Conservation (phyloP, 768 basidiomycete species). For the Psilocybe sp. region DNA sequence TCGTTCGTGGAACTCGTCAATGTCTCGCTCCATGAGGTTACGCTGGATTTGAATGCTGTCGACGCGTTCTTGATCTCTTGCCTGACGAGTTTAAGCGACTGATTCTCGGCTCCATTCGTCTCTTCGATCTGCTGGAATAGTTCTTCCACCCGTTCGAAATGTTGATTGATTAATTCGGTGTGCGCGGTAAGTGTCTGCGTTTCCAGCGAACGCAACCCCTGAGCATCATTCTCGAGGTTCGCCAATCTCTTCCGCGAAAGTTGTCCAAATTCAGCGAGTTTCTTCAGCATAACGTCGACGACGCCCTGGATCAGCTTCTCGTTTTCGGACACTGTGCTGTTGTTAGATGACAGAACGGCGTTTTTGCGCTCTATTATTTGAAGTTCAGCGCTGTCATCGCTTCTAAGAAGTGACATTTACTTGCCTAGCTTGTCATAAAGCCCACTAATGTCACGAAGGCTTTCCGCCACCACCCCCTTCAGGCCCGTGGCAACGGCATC, state of each 20-base stretch:
- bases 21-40: conserved; percentile 51
- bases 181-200: conserved; percentile 48
- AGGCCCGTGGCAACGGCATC: conserved; percentile 72
- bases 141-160: conserved; percentile 52
- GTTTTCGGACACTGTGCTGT: conserved; percentile 59
- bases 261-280: conserved; percentile 61
- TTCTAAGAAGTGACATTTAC: conserved; percentile 15
- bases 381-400: conserved; percentile 7
- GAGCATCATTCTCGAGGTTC: conserved; percentile 54
- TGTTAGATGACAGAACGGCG: conserved; percentile 59
- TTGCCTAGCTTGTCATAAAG: conserved; percentile 84
- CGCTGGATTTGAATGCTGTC: conserved; percentile 48
- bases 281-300: conserved; percentile 49
- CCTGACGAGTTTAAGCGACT: conserved; percentile 48
- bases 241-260: conserved; percentile 49
- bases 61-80: conserved; percentile 43
- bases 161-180: conserved; percentile 53
- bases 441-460: conserved; percentile 63
- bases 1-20: conserved; percentile 47
- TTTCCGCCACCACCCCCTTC: conserved; percentile 64
- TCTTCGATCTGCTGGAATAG: conserved; percentile 51
- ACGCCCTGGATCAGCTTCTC: conserved; percentile 57
- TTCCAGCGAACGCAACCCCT: conserved; percentile 55
- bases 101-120: conserved; percentile 53
- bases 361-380: conserved; percentile 65